These are phyloP conservation scores for Casuarina cunninghamiana DNA, from an alignment of 306 rosid species.

Conservation along the genomic window DNA sequence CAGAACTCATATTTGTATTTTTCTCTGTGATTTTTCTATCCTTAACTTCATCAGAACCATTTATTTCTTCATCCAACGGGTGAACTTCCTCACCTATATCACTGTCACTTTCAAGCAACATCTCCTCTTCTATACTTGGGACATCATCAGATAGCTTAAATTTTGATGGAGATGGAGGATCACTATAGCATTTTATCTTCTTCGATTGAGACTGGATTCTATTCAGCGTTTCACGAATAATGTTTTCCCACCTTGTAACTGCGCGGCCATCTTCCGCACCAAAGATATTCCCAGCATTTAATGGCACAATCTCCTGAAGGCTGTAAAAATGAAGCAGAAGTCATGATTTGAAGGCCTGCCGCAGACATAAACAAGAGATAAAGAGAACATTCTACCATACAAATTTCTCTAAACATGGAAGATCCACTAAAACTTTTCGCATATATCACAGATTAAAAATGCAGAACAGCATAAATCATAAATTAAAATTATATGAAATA, in stretches of 20 bases:
- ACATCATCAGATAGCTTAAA: conserved; percentile 65
- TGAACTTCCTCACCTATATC: conserved; percentile 84
- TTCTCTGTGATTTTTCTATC: conserved; percentile 27
- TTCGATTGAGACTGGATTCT: conserved; percentile 48
- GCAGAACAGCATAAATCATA: neutral
- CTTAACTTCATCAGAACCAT: conserved; percentile 28
- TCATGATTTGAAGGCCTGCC: conserved; percentile 13
- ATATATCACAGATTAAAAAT: conserved; percentile 3
- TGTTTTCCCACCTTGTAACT: conserved; percentile 76
- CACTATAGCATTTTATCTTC: conserved; percentile 80
- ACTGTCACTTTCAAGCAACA: conserved; percentile 66
- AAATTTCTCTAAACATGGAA: neutral
- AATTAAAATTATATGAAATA: neutral
- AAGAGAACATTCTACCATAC: conserved; percentile 22
- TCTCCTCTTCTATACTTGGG: conserved; percentile 72
- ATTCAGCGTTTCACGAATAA: conserved; percentile 68
- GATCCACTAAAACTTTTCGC: neutral
- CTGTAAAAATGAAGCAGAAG: conserved; percentile 44
- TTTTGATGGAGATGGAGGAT: conserved; percentile 92
- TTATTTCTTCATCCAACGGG: conserved; percentile 60
- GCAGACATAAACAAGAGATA: conserved; percentile 7
- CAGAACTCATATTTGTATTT: conserved; percentile 23
- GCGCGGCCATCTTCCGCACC: conserved; percentile 81
- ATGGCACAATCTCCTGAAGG: conserved; percentile 95
- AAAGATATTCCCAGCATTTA: conserved; percentile 85